Base-by-base conservation (phyloP, 1,284 basidiomycete genomes). In the Ustilago shanxiensis region DNA sequence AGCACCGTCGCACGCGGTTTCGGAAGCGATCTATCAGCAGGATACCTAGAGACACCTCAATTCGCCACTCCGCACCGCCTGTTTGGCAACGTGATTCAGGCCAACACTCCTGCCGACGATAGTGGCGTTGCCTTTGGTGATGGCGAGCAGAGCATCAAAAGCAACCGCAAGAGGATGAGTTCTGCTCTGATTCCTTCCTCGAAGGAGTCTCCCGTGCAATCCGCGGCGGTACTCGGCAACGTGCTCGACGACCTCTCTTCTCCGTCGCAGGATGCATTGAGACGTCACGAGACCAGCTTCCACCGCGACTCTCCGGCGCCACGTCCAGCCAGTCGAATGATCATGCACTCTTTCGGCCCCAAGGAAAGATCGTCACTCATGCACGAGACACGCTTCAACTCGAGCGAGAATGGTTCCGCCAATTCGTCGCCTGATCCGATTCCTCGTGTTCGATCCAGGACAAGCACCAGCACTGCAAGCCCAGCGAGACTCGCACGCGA, bases 281-380 rank as follows among this genome's bases (percentile, higher is more conserved):
- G 64, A 16, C 66, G 72, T 18, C 63, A 67, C 31, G 72, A 70
- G 54, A 62, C 61, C 8, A 66, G 67, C 55, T 70, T 73, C 58
- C 66, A 73, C 16, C 63, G 66, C 54, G 69, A 77, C 53, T 70
- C 75, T 16, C 64, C 75, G 22, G 66, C 66, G 16, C 56, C 66
- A 10, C 66, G 74, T 33, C 61, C 70, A 31, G 39, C 60, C 0
- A 51, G 20, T 20, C 55, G 59, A 18, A 37, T 37, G n/a, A 29
- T 57, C 2, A 35, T 62, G 22, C 65, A 80, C 41, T 33, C 72
- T 18, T 81, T 79, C 26, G 78, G 80, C 13, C 78, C 71, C 20
- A 77, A 71, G 41, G 76, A 78, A 58, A 49, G 76, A 20, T 82
- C 80, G 2, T 68, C 76, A 1, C 66, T 82, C n/a, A 71, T 73